Evolutionary conservation across 2,329 filamentous ascomycete species (phyloP), one percentile per base, ranked within the genome.

Genomic region (Penicillium sumatraense): DNA sequence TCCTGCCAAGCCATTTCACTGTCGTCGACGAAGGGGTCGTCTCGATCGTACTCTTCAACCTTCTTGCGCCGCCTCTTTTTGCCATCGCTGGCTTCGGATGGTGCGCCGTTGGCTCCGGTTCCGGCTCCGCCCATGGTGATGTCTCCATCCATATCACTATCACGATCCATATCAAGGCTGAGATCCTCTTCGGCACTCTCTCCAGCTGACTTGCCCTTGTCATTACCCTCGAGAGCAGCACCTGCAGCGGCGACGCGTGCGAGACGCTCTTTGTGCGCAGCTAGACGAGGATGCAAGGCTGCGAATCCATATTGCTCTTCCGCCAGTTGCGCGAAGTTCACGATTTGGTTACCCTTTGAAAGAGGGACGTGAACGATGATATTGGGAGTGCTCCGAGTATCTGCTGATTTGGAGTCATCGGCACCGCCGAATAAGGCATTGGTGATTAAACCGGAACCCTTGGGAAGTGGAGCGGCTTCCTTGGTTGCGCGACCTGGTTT

Each of bases 1-100:
- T 96, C 91, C 75, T 98, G 91, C 93, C 93, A 98, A 0, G 96
- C 82, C 69, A 97, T 75, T 72, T 99, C 95, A 1, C 92, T 96
- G 70, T 99, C 95, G 68, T 99, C 95, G 53, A 88, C 86, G 67
- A 88, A 88, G 41, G 86, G 85, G 61, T 88, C 86, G 50, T 87
- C 84, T 55, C 85, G 85, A 67, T 88, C 84, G 65, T 88, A 88
- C 56, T 87, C 84, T 63, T 88, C 86, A 36, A 83, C 80, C 75
- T 86, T 87, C 72, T 89, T 88, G 68, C 91, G 85, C 14, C 71
- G 69, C 76, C 91, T 91, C 80, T 91, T 93, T 73, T 90, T 89
- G 38, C 78, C 81, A 0, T 86, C 85, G 63, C 87, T 88, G 41
- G 82, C 83, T 9, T 75, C 71, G 3, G 67, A 67, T 6, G 67